Base-by-base conservation (phyloP, 257 asterid genomes). In the Orobanche coerulescens region DNA sequence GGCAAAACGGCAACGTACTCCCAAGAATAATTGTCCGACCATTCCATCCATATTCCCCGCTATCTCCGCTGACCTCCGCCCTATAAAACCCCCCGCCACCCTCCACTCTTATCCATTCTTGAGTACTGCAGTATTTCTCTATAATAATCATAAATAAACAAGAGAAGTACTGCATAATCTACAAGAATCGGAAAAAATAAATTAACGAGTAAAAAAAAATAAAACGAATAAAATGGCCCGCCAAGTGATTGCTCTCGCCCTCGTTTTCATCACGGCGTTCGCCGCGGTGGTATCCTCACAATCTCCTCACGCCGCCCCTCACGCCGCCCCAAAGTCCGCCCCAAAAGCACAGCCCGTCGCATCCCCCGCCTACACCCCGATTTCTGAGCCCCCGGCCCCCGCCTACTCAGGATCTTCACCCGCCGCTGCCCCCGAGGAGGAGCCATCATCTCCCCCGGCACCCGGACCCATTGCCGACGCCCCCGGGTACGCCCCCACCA, bases 211-310 rank as follows among this genome's bases (percentile, higher is more conserved):
- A 42, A 20, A 60, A 40, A 15, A 46, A 39, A 1, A 9, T 23
- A 0, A 0, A 7, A 3, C 54, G 3, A 18, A 16, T 11, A 72
- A 71, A 76, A 88, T 88, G 96, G 91, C 87, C 8, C 94, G 88
- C 40, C 94, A 83, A 50, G 48, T 65, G 52, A 48, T 79, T 22
- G 81, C 70, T 15, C 75, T 80, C 36, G 90, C 87, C 61, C 68
- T 88, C 53, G 2, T 82, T 60, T 37, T 88, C 65, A 69, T 82
- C 46, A 84, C 84, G 28, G 90, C 78, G 59, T 24, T 79, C 18
- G 75, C 53, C 7, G 86, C 81, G 20, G 71, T 75, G 61, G 84
- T 64, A 4, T 73, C 91, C 6, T 91, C 94, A 52, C 73, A 79
- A 23, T 58, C 85, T 7, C 93, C 93, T 0, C 33, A 62, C 48